A percentile compares a stretch with the other conserved stretches of the same genome.
Conservation (phyloP, 768 basidiomycete species). For the Lentinus brumalis region DNA sequence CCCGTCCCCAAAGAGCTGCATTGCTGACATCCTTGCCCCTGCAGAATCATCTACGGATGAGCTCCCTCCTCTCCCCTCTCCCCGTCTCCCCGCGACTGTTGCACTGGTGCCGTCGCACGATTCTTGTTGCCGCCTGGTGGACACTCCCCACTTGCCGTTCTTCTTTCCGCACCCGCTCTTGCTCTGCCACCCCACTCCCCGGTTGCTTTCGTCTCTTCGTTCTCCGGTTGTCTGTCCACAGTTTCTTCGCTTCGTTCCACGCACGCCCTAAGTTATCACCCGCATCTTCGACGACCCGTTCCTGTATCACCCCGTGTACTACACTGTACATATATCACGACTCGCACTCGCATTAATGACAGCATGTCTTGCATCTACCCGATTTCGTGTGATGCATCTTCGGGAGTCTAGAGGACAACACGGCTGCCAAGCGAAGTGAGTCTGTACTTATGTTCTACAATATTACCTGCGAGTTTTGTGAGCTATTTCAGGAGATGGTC, state of each 20-base stretch:
- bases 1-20: neutral
- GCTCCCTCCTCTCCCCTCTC: constrained; percentile 3
- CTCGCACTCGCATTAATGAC: neutral
- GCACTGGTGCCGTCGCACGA: constrained; percentile 13
- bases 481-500: no score
- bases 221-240: constrained; percentile 11
- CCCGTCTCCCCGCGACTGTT: neutral
- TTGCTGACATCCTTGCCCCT: constrained; percentile 1
- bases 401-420: no score
- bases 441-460: no score
- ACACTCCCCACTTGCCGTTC: neutral
- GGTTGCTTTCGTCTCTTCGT: constrained; percentile 17
- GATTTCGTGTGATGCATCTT: no score
- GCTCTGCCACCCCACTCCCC: constrained; percentile 2
- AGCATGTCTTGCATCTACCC: no score
- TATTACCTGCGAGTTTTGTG: no score
- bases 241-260: neutral
- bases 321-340: neutral
- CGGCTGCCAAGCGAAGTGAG: no score
- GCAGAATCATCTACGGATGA: constrained; percentile 34
- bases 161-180: neutral
- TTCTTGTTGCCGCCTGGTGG: neutral
- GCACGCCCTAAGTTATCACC: no score
- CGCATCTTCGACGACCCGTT: no score
- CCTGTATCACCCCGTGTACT: neutral